These are phyloP conservation scores for Kodamaea jinghongensis DNA, from an alignment of 805 yeast genomes.

Conservation along the genomic window DNA sequence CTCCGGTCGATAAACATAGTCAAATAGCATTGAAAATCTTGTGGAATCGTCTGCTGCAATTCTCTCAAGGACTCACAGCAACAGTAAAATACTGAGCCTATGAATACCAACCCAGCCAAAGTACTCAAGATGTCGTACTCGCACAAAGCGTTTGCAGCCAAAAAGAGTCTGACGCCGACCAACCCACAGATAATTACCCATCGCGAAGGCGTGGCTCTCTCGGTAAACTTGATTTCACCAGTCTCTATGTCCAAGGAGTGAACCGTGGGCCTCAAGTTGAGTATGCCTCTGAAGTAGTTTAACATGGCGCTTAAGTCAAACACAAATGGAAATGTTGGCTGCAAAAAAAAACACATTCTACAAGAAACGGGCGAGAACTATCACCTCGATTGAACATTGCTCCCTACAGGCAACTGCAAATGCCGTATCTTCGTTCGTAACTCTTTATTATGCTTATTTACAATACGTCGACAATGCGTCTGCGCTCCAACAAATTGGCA, in stretches of 20 bases:
- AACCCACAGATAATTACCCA: neutral
- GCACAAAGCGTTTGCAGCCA: conserved; percentile 1
- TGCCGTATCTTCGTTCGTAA: no score
- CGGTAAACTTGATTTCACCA: neutral
- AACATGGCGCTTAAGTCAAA: no score
- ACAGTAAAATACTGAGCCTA: conserved; percentile 6
- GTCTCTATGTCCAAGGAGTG: neutral
- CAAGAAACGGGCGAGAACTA: no score
- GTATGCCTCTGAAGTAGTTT: no score
- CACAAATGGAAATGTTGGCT: no score
- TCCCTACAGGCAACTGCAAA: no score
- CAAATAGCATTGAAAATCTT: conserved; percentile 15
- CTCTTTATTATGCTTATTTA: no score
- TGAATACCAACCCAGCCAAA: neutral
- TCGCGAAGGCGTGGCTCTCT: neutral
- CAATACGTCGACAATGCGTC: conserved; percentile 29
- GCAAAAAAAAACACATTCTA: no score
- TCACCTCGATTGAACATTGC: no score
- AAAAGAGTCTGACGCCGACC: neutral
- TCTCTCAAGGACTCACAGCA: conserved; percentile 25
- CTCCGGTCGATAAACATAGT: conserved; percentile 22
- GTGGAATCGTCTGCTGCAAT: conserved; percentile 20
- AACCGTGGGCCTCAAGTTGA: no score
- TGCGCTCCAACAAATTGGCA: conserved; percentile 82
- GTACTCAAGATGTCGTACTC: neutral